Base-by-base conservation (phyloP, 257 asterid species). In the Thymus mandschuricus region DNA sequence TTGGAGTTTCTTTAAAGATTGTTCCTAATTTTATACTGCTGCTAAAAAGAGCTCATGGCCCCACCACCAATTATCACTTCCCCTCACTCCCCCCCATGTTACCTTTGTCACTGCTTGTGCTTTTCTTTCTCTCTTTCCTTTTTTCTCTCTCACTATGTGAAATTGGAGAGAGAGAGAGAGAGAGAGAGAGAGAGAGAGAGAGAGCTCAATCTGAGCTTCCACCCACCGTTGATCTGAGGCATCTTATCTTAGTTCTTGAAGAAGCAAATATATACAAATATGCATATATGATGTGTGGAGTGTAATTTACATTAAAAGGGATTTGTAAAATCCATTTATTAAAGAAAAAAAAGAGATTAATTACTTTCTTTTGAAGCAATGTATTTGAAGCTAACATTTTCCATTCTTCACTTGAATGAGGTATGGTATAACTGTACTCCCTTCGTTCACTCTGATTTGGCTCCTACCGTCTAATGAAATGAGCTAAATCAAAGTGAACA, bases 1-100 rank as follows among this genome's bases (percentile, higher is more conserved):
- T 8, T 10, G 10, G 40, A 52, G 71, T 75, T 8, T 63, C n/a
- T 41, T 21, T 55, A 58, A 72, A 69, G 68, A 72, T 57, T 41
- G 68, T 31, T 62, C 79, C 29, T 46, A 64, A 71, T 71, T 21
- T 75, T 73, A 69, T 68, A 65, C 50, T 71, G 77, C 75, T 63
- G 68, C 65, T 55, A 9, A 72, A 21, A 75, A 38, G 73, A 62
- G 63, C 43, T 54, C 41, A 33, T 64, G 86, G 70, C 80, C 83
- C 86, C 81, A 79, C 86, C 80, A 79, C 59, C 83, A 44, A 78
- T 64, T 71, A 71, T 75, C 75, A 63, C 62, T 68, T 67, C 56
- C 68, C 59, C 49, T 75, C 64, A 21, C 67, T 73, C 52, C 73
- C 30, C 30, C 71, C 79, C 81, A 80, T 76, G 81, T 72, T 80